phyloP scores from a whole-genome alignment of 2,329 filamentous ascomycete species.

The Ophiostoma australiae region DNA sequence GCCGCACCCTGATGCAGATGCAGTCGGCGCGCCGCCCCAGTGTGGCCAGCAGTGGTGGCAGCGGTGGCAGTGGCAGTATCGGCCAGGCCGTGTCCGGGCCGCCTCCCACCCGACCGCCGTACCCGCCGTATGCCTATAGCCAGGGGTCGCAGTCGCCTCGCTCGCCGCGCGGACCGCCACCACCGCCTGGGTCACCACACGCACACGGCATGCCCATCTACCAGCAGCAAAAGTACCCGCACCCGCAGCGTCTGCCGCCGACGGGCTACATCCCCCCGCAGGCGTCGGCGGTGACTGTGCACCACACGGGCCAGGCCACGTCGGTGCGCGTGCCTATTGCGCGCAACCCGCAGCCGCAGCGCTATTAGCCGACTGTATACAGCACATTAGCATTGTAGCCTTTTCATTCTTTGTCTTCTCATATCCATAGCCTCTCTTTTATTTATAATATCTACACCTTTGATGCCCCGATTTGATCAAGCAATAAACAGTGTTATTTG shows the following conservation, averaged over 20 bases:
- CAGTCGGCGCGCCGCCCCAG: neutral
- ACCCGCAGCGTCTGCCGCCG: conserved; percentile 1
- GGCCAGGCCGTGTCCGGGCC: neutral
- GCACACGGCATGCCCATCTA: neutral
- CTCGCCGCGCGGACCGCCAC: neutral
- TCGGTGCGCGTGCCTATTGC: conserved; percentile 26
- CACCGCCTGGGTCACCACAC: neutral
- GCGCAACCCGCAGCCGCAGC: conserved; percentile 14
- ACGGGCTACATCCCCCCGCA: conserved; percentile 15
- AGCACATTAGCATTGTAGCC: neutral
- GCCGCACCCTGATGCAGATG: conserved; percentile 24
- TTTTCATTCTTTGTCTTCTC: neutral
- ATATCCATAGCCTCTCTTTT: neutral
- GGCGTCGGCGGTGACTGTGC: conserved; percentile 19
- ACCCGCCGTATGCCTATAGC: neutral
- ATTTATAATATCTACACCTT: neutral
- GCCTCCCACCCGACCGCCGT: neutral
- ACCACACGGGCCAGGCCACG: conserved; percentile 20
- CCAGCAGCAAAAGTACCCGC: conserved; percentile 15
- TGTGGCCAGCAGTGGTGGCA: neutral
- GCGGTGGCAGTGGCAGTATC: neutral
- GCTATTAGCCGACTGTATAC: neutral
- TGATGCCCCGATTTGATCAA: neutral
- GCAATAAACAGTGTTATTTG: neutral
- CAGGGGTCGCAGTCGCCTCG: neutral